Evolutionary conservation across 2,329 filamentous ascomycete species (phyloP).

Genomic region (Fusarium denticulatum): DNA sequence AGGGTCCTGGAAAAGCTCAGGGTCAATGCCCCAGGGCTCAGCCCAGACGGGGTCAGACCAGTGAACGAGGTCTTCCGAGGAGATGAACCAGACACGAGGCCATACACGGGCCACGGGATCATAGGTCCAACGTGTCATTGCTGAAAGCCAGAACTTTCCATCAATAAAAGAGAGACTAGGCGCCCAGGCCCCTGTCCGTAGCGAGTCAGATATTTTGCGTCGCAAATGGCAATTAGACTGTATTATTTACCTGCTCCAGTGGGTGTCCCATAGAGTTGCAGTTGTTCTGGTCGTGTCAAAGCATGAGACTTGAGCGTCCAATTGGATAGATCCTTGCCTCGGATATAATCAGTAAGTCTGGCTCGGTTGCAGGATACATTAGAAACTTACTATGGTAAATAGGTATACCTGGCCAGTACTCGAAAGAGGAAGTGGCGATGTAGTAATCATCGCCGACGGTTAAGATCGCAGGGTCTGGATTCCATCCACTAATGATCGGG

Average conservation of each 20-base stretch:
- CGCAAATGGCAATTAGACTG: too few relatives aligned
- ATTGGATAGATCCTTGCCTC: background rate
- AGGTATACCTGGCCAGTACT: background rate
- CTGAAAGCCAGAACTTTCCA: background rate
- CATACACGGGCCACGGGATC: background rate
- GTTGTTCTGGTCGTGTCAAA: background rate
- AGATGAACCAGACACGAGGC: background rate
- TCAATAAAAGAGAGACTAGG: background rate
- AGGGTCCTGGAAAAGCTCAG: background rate
- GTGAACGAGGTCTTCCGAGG: background rate
- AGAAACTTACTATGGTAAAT: background rate
- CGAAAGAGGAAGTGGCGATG: background rate
- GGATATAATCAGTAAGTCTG: background rate
- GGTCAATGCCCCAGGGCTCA: background rate
- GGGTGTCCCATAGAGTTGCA: background rate
- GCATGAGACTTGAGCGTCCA: background rate
- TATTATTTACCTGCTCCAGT: background rate
- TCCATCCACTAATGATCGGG: background rate
- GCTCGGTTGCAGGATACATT: too few relatives aligned
- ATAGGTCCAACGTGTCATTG: background rate
- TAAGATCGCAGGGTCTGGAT: background rate
- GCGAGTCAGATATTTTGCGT: background rate
- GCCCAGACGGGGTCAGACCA: background rate
- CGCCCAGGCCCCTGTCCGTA: background rate
- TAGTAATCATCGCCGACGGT: background rate